Base-by-base conservation (phyloP, 2,329 filamentous ascomycete species). In the Diplodia sapinea region DNA sequence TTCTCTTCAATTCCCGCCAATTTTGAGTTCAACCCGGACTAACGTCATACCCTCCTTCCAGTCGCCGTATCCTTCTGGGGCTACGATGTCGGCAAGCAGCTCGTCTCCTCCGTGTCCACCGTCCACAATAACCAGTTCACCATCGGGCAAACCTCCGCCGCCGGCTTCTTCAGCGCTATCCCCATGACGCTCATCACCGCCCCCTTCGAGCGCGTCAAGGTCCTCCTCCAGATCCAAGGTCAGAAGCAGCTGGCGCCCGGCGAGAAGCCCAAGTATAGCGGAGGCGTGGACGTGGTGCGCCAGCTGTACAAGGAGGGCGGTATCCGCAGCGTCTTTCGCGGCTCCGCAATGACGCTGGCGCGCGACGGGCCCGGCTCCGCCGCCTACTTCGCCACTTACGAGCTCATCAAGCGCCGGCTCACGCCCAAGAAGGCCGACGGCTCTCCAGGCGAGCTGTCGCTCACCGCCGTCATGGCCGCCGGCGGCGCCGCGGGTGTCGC, bases 161-260 rank as follows among this genome's bases (percentile, higher is more conserved):
- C 95, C 15, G 95, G 95, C 71, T 97, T 97, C 74, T 80, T 99
- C 87, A 96, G 92, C 76, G 95, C 95, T 69, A 91, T 99, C 69
- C 95, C 95, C 75, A 96, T 96, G 93, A 99, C 95, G 4, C 82
- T 92, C 80, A 97, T 99, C 83, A 98, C 95, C n/a, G 95, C 95
- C 4, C 95, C 95, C 69, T 98, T 99, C 79, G 95, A 99, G 86
- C 94, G 95, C 76, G 93, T 99, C 74, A 99, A 99, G 82, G 94
- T 99, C 67, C 93, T 99, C 71, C 89, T 99, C 1, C 95, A 99
- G 80, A 96, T 98, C 72, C 95, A 98, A 82, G 94, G 93, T 75
- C 93, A 97, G 81, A 93, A 94, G 81, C 82, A 86, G 65, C 89
- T 95, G 50, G 88, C 89, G 0, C 92, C 94, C 0, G 94, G 94